Percentiles rank a stretch among this genome's conserved stretches.
Conservation (phyloP, 176 grass and related monocot genomes). For the Cymbopogon citratus region DNA sequence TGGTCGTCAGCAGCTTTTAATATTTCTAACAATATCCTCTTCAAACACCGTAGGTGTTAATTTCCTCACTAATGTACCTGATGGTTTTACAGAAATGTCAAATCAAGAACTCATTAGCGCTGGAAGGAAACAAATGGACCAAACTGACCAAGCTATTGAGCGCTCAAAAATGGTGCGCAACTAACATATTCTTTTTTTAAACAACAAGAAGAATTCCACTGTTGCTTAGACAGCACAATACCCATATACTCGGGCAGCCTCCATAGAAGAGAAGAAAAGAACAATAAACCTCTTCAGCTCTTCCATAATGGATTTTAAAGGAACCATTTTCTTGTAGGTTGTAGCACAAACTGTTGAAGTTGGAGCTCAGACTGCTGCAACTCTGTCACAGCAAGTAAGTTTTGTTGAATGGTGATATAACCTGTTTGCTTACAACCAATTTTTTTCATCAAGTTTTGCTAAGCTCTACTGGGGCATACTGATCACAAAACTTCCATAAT, state of each 20-base stretch:
- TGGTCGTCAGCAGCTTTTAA: constrained; percentile 10
- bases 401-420: constrained; percentile 5
- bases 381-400: constrained; percentile 84
- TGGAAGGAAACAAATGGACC: constrained; percentile 90
- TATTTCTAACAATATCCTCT: not conserved
- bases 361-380: constrained; percentile 85
- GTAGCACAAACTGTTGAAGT: constrained; percentile 96
- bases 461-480: not conserved
- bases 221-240: not conserved
- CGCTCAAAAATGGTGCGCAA: constrained; percentile 71
- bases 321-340: constrained; percentile 51
- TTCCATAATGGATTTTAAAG: constrained; percentile 5
- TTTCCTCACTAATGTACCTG: constrained; percentile 16
- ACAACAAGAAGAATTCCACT: not conserved
- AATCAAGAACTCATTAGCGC: constrained; percentile 84
- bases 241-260: not conserved
- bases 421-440: not conserved
- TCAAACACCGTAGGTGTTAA: not conserved
- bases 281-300: not conserved
- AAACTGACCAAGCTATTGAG: constrained; percentile 92
- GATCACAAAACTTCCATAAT: not conserved
- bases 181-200: not conserved
- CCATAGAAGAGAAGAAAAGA: not conserved
- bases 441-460: not conserved
- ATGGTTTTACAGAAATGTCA: constrained; percentile 67